phyloP scores from a whole-genome alignment of 2,329 filamentous ascomycete species.

The Diatrype stigma region DNA sequence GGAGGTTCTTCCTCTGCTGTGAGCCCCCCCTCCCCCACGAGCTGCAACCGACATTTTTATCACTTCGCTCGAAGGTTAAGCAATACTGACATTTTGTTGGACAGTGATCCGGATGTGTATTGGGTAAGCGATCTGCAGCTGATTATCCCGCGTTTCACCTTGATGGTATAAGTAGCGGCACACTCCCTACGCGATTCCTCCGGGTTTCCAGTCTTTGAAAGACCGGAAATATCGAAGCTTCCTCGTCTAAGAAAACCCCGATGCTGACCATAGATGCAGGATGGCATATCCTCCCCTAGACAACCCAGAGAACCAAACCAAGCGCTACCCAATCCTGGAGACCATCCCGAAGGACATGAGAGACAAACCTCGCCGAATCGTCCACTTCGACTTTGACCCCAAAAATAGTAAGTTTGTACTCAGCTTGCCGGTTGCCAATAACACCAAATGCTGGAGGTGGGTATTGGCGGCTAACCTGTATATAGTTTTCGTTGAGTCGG shows the following conservation, averaged over 20 bases:
- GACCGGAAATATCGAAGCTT: not conserved
- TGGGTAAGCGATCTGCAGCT: not conserved
- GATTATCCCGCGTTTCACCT: not conserved
- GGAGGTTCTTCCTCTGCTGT: slow-evolving; percentile 15
- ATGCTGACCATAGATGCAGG: not conserved
- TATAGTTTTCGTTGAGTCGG: slow-evolving; percentile 10
- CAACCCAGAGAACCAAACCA: not conserved
- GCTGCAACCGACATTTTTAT: not conserved
- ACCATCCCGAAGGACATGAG: not conserved
- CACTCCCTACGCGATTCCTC: not conserved
- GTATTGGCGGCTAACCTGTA: too few species aligned
- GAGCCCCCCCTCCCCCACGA: slow-evolving; percentile 3
- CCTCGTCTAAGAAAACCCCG: not conserved
- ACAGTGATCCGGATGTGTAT: slow-evolving; percentile 16
- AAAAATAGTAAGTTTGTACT: slow-evolving; percentile 10
- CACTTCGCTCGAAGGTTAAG: too few species aligned
- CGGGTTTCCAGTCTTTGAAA: not conserved
- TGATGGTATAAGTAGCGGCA: not conserved
- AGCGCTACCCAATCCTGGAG: slow-evolving; percentile 4
- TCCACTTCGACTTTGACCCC: slow-evolving; percentile 18
- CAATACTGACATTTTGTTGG: not conserved
- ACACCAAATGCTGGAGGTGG: not conserved
- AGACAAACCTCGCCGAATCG: slow-evolving; percentile 3
- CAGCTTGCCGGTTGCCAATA: not conserved
- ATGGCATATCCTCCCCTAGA: slow-evolving; percentile 9